Evolutionary conservation across 192 early-diverging fungal species (phyloP).

Genomic region (Umbelopsis sp.): DNA sequence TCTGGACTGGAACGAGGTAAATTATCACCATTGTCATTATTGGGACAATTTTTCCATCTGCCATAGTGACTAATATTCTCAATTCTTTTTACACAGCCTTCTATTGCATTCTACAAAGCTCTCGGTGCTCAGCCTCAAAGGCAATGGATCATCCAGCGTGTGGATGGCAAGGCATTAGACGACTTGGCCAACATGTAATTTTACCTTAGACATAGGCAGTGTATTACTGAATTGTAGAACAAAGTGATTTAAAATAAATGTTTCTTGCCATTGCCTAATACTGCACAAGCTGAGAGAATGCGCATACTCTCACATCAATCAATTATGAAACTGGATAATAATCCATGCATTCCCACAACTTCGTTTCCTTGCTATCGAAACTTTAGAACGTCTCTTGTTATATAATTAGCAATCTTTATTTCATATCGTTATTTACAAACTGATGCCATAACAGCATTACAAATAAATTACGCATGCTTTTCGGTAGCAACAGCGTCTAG

Average conservation of each 20-base stretch:
- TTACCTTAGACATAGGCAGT: too few species aligned
- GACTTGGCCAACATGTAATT: slow-evolving; percentile 49
- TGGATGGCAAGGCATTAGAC: slow-evolving; percentile 59
- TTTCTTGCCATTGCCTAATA: too few species aligned
- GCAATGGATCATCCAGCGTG: slow-evolving; percentile 79
- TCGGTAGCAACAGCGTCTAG: background rate
- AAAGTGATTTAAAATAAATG: too few species aligned
- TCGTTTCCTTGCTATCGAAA: too few species aligned
- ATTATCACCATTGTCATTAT: background rate
- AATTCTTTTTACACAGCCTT: slow-evolving; percentile 36
- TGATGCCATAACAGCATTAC: background rate
- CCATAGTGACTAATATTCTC: background rate
- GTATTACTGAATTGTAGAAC: too few species aligned
- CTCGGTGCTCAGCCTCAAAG: slow-evolving; percentile 68
- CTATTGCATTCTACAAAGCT: slow-evolving; percentile 74
- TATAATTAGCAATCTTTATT: background rate
- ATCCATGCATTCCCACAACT: too few species aligned
- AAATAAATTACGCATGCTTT: background rate
- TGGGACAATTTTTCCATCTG: background rate
- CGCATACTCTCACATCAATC: too few species aligned
- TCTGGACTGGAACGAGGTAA: slow-evolving; percentile 77
- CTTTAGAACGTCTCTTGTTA: background rate
- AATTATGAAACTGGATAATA: too few species aligned
- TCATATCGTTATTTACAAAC: background rate
- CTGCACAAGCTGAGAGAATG: too few species aligned